phyloP scores from a whole-genome alignment of 768 basidiomycete species.

The Boletus vinaceobasis region DNA sequence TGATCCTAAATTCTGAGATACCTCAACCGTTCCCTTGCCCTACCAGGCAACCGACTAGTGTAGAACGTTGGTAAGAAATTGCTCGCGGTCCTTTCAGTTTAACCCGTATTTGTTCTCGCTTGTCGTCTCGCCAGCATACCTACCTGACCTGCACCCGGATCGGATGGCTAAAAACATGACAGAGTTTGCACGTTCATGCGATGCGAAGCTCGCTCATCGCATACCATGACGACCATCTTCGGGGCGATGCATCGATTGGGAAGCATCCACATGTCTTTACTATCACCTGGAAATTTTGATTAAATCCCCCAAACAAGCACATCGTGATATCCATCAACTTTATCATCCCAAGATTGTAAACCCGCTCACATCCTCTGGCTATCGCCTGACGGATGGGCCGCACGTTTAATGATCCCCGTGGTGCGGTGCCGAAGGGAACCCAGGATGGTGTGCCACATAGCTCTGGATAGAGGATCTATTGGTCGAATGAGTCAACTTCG shows the following conservation, averaged over 20 bases:
- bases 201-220: neutral
- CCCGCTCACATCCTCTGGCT: too few species aligned
- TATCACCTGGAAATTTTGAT: neutral
- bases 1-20: neutral
- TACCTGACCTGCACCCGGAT: neutral
- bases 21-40: too few species aligned
- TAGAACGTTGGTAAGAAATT: too few species aligned
- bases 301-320: neutral
- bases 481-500: neutral
- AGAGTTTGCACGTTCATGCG: neutral
- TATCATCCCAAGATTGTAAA: too few species aligned
- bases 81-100: too few species aligned
- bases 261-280: neutral
- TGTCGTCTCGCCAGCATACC: neutral
- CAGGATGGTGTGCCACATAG: neutral
- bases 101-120: neutral
- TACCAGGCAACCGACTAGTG: neutral
- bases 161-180: too few species aligned
- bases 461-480: neutral
- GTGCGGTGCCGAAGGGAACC: neutral
- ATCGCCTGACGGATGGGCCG: too few species aligned
- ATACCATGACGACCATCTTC: neutral
- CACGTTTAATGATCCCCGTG: neutral
- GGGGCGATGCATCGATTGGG: neutral
- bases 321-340: neutral